Percentiles rank a stretch among this genome's conserved stretches.
Evolutionary conservation across 73 alveolate species (phyloP).

Genomic region (Paramecium biaurelia): DNA sequence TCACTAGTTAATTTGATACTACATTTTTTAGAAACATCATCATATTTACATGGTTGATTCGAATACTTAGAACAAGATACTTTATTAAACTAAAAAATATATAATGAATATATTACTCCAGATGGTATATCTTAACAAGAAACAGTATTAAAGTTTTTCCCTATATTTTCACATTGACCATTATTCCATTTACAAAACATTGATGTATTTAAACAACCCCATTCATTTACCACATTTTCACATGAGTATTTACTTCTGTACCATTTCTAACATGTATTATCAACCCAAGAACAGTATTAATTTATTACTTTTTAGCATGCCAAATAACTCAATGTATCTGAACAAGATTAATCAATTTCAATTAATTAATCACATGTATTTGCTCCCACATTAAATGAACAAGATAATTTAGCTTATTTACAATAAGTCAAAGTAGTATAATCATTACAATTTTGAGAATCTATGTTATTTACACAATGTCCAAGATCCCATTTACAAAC

Average conservation of each 20-base stretch:
- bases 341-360: not conserved
- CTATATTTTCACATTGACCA: not conserved
- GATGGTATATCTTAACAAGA: not conserved
- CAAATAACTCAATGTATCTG: not conserved
- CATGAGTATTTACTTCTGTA: not conserved
- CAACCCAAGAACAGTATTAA: not conserved
- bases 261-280: not conserved
- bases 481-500: not conserved
- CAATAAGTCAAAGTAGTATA: not conserved
- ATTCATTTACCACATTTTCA: not conserved
- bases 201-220: not conserved
- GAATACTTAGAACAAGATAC: not conserved
- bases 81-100: not conserved
- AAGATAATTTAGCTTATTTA: not conserved
- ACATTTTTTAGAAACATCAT: not conserved
- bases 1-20: not conserved
- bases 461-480: not conserved
- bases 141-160: not conserved
- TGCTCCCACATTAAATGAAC: not conserved
- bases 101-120: not conserved
- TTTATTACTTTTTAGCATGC: not conserved
- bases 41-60: not conserved
- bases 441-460: not conserved
- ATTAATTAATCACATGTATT: not conserved
- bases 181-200: constrained; percentile 33